phyloP scores from a whole-genome alignment of 148 eudicot genomes.

The Tetragonia tetragonoides region DNA sequence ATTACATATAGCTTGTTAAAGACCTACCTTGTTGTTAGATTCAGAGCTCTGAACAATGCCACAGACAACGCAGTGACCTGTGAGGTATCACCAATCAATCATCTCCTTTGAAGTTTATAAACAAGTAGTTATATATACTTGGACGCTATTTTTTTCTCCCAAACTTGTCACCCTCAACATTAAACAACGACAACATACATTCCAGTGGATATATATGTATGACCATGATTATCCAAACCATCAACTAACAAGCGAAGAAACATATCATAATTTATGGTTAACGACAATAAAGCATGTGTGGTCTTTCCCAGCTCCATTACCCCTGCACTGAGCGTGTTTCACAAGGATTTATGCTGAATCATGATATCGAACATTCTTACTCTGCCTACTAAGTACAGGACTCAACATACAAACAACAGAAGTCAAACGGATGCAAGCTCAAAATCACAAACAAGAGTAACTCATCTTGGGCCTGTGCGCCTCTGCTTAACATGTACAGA shows the following conservation, averaged over 20 bases:
- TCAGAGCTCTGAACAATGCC: conserved; percentile 82
- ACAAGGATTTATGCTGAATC: too few species aligned
- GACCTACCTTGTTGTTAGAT: conserved; percentile 73
- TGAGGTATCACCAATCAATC: conserved; percentile 13
- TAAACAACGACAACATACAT: neutral
- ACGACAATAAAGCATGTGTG: too few species aligned
- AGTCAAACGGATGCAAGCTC: too few species aligned
- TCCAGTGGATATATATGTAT: neutral
- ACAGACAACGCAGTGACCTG: conserved; percentile 94
- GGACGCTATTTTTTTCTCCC: neutral
- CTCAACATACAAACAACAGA: too few species aligned
- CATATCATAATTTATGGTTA: neutral
- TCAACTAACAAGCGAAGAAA: neutral
- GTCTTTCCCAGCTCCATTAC: too few species aligned
- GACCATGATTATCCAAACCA: neutral
- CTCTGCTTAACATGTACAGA: too few species aligned
- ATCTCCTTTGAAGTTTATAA: neutral
- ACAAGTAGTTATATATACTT: neutral
- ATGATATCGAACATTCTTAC: too few species aligned
- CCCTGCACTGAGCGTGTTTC: too few species aligned
- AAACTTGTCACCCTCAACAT: neutral
- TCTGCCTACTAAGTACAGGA: too few species aligned
- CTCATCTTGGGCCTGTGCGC: too few species aligned
- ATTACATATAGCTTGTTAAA: neutral
- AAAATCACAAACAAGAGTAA: too few species aligned